Evolutionary conservation across 371 early-diverging fungal genomes (phyloP).

Genomic region (Rhizopus sp.): DNA sequence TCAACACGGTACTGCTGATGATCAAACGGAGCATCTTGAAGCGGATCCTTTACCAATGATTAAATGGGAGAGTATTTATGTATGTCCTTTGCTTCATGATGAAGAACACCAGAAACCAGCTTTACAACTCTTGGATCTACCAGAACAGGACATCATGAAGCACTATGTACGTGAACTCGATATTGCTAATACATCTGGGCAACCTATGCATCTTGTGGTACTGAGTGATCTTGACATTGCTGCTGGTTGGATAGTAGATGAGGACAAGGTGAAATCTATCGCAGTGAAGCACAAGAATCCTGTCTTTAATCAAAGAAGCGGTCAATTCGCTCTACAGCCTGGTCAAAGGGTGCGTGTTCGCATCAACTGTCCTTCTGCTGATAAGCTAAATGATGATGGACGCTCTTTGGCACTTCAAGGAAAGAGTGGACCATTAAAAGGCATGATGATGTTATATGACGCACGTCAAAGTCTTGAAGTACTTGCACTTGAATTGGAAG

Average conservation of each 20-base stretch:
- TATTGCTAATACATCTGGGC: slow-evolving; percentile 49
- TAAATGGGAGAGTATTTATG: slow-evolving; percentile 62
- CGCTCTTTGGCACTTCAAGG: slow-evolving; percentile 50
- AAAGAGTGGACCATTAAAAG: slow-evolving; percentile 54
- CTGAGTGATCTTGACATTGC: slow-evolving; percentile 55
- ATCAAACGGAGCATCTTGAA: slow-evolving; percentile 44
- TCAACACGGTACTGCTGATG: slow-evolving; percentile 1
- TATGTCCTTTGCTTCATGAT: slow-evolving; percentile 29
- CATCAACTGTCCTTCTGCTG: slow-evolving; percentile 64
- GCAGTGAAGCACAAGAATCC: slow-evolving; percentile 11
- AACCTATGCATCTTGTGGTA: slow-evolving; percentile 58
- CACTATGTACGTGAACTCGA: slow-evolving; percentile 54
- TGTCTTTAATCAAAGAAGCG: slow-evolving; percentile 34
- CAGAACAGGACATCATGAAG: slow-evolving; percentile 32
- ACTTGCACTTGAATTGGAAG: slow-evolving; percentile 61
- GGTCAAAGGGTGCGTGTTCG: slow-evolving; percentile 58
- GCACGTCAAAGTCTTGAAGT: slow-evolving; percentile 51
- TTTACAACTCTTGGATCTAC: slow-evolving; percentile 35
- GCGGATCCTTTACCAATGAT: slow-evolving; percentile 45
- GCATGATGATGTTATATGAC: slow-evolving; percentile 66
- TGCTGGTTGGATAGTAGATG: slow-evolving; percentile 41
- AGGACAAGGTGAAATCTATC: slow-evolving; percentile 26
- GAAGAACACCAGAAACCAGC: slow-evolving; percentile 11
- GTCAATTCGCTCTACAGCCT: slow-evolving; percentile 50
- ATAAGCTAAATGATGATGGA: slow-evolving; percentile 44